Conservation (phyloP, 2,329 filamentous ascomycete genomes). For the Blastomyces emzantsi region DNA sequence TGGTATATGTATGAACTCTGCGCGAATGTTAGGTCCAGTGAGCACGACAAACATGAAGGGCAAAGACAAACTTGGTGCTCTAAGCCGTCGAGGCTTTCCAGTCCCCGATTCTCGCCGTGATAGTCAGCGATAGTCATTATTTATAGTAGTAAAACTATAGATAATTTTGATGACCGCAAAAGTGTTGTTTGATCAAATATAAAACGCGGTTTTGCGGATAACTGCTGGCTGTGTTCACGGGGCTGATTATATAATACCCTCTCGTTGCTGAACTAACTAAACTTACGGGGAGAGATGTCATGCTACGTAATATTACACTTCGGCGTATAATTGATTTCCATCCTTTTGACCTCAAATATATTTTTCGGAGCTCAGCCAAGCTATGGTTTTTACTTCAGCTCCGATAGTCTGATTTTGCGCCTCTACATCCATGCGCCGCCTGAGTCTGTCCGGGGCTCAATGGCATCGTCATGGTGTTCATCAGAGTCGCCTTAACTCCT, state of each 20-base stretch:
- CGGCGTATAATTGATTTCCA: background rate
- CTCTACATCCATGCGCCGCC: slow-evolving; percentile 36
- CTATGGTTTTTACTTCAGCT: slow-evolving; percentile 10
- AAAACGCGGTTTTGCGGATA: too few species aligned
- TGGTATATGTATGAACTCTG: slow-evolving; percentile 57
- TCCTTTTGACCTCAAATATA: slow-evolving; percentile 13
- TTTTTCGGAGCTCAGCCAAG: slow-evolving; percentile 12
- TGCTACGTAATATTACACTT: slow-evolving; percentile 3
- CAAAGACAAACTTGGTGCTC: slow-evolving; percentile 24
- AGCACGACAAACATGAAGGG: background rate
- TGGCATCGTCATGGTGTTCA: slow-evolving; percentile 36
- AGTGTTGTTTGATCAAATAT: background rate
- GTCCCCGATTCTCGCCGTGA: slow-evolving; percentile 1
- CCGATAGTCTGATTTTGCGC: slow-evolving; percentile 26
- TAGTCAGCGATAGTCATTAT: background rate
- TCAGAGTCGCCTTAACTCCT: slow-evolving; percentile 23
- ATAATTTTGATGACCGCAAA: background rate
- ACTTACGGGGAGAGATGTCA: too few species aligned
- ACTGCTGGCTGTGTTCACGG: background rate
- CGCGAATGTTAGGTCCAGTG: slow-evolving; percentile 15
- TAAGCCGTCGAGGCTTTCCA: slow-evolving; percentile 18
- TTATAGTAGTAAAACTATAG: background rate
- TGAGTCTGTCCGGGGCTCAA: slow-evolving; percentile 36
- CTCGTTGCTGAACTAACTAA: too few species aligned
- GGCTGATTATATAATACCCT: slow-evolving; percentile 1